Percentiles rank a stretch among this genome's conserved stretches.
Conservation (phyloP, 129 eudicot genomes). For the Tanacetum coccineum region DNA sequence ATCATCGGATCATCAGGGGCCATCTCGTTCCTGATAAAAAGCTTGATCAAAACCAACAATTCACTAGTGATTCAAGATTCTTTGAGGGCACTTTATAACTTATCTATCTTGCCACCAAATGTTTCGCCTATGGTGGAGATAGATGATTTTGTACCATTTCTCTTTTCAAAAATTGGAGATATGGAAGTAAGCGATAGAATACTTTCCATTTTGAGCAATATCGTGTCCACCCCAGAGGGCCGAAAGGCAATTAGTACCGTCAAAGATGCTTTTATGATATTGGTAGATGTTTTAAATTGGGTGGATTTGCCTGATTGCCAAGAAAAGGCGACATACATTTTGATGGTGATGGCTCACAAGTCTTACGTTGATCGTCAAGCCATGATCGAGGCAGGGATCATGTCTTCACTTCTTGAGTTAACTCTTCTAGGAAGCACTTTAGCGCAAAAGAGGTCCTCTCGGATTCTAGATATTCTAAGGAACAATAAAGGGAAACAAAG, state of each 20-base stretch:
- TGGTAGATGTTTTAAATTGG: conserved; percentile 79
- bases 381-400: conserved; percentile 77
- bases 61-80: conserved; percentile 60
- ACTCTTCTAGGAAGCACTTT: conserved; percentile 84
- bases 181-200: conserved; percentile 63
- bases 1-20: conserved; percentile 90
- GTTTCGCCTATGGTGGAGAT: conserved; percentile 44
- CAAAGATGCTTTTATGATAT: conserved; percentile 40
- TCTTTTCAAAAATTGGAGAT: conserved; percentile 50
- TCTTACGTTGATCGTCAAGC: conserved; percentile 66
- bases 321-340: conserved; percentile 67
- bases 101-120: conserved; percentile 59
- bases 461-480: conserved; percentile 64
- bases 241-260: conserved; percentile 44
- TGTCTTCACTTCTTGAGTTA: conserved; percentile 69
- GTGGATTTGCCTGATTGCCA: conserved; percentile 79
- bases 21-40: conserved; percentile 54
- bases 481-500: conserved; percentile 79
- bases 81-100: conserved; percentile 74
- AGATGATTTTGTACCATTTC: conserved; percentile 38
- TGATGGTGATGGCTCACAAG: conserved; percentile 96
- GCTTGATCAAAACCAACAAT: conserved; percentile 15
- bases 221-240: conserved; percentile 66
- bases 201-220: conserved; percentile 59
- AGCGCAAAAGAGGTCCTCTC: conserved; percentile 87